Conservation (phyloP, 2,329 filamentous ascomycete genomes). For the Aspergillus fumigatiaffinis region DNA sequence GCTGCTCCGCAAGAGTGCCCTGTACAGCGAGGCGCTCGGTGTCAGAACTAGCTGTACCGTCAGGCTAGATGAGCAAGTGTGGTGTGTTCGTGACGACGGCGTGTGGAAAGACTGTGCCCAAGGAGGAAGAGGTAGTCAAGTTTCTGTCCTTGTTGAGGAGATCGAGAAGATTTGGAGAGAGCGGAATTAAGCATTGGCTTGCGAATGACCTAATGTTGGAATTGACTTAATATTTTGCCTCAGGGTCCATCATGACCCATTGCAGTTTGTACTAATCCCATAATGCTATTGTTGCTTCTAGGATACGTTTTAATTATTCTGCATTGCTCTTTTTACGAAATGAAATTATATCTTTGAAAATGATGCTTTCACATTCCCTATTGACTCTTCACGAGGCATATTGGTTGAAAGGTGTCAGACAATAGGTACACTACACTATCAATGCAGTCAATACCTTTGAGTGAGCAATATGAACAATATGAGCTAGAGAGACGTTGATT, state of each 20-base stretch:
- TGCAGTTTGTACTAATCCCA: neutral
- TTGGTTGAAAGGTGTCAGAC: neutral
- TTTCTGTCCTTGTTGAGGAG: slow-evolving; percentile 65
- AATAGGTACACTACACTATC: neutral
- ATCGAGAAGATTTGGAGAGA: slow-evolving; percentile 65
- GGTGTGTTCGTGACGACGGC: slow-evolving; percentile 78
- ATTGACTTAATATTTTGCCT: neutral
- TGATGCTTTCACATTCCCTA: neutral
- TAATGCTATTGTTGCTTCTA: neutral
- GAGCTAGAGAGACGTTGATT: neutral
- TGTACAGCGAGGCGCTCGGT: slow-evolving; percentile 56
- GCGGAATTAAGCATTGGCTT: slow-evolving; percentile 20
- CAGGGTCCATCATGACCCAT: no score
- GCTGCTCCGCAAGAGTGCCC: slow-evolving; percentile 43
- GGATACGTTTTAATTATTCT: neutral
- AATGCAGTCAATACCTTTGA: neutral
- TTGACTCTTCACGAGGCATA: neutral
- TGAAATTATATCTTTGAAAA: neutral
- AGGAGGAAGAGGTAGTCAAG: slow-evolving; percentile 53
- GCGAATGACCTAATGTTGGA: neutral
- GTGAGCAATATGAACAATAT: neutral
- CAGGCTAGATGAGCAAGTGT: slow-evolving; percentile 70
- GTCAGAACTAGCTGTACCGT: slow-evolving; percentile 74
- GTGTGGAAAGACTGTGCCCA: slow-evolving; percentile 74
- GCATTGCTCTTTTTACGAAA: neutral